phyloP scores from a whole-genome alignment of 2,329 filamentous ascomycete species.

The Blastomyces emzantsi region DNA sequence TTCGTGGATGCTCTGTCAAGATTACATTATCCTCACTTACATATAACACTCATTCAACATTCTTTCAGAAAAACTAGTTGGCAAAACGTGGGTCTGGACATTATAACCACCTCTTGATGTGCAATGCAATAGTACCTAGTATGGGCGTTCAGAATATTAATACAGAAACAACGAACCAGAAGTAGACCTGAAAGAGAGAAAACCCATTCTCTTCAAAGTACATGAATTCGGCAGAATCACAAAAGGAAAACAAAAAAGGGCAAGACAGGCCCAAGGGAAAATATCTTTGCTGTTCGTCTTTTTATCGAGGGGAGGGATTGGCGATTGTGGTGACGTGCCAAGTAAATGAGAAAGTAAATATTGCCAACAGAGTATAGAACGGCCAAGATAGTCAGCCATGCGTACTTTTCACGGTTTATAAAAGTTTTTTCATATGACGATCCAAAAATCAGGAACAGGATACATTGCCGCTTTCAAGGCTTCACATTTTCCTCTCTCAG shows the following conservation, averaged over 20 bases:
- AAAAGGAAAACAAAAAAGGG: background rate
- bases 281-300: background rate
- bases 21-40: no score
- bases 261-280: background rate
- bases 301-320: background rate
- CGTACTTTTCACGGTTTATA: background rate
- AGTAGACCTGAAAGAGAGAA: background rate
- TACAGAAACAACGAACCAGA: background rate
- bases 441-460: background rate
- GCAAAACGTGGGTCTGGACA: no score
- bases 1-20: no score
- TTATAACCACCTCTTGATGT: background rate
- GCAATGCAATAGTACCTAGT: background rate
- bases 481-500: background rate
- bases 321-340: background rate
- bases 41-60: no score
- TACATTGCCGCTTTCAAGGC: background rate
- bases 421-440: background rate
- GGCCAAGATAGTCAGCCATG: background rate
- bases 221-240: background rate
- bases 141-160: background rate
- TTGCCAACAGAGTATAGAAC: background rate
- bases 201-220: background rate
- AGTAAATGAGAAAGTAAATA: background rate
- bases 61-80: no score